Conservation (phyloP, 176 grass and related monocot species). For the Hordeum marinum region DNA sequence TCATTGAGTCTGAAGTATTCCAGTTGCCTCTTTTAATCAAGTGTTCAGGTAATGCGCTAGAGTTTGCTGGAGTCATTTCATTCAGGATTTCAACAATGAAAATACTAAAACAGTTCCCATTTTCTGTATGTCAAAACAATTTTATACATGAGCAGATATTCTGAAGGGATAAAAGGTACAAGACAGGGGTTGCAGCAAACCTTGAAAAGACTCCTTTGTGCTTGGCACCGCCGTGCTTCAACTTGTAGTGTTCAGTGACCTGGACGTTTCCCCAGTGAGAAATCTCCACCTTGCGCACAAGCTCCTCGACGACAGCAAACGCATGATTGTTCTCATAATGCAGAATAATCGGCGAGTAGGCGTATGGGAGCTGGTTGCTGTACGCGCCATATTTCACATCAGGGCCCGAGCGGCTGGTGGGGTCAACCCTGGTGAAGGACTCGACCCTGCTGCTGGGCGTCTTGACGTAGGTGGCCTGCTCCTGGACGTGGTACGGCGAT, state of each 20-base stretch:
- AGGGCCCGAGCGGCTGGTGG: constrained; percentile 50
- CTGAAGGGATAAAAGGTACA: neutral
- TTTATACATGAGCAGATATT: neutral
- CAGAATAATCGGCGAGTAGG: constrained; percentile 55
- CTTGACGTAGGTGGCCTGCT: constrained; percentile 67
- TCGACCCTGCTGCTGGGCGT: constrained; percentile 65
- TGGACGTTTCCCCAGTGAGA: constrained; percentile 94
- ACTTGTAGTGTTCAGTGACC: constrained; percentile 83
- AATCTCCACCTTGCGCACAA: constrained; percentile 86
- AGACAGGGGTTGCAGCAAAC: constrained; percentile 31
- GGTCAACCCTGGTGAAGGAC: constrained; percentile 75
- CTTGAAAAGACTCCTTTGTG: constrained; percentile 94
- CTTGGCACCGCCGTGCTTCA: constrained; percentile 79
- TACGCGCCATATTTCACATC: constrained; percentile 79
- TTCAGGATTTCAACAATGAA: neutral
- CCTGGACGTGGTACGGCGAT: constrained; percentile 65
- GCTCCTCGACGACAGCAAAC: constrained; percentile 78
- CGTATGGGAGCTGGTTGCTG: constrained; percentile 43
- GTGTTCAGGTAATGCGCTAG: neutral
- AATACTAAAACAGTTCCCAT: neutral
- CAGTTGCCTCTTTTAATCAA: neutral
- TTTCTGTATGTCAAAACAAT: neutral
- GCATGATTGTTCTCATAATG: constrained; percentile 91
- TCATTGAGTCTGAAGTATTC: neutral
- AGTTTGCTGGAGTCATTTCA: neutral